Conservation (phyloP, 306 rosid genomes). For the Quercus parvula region DNA sequence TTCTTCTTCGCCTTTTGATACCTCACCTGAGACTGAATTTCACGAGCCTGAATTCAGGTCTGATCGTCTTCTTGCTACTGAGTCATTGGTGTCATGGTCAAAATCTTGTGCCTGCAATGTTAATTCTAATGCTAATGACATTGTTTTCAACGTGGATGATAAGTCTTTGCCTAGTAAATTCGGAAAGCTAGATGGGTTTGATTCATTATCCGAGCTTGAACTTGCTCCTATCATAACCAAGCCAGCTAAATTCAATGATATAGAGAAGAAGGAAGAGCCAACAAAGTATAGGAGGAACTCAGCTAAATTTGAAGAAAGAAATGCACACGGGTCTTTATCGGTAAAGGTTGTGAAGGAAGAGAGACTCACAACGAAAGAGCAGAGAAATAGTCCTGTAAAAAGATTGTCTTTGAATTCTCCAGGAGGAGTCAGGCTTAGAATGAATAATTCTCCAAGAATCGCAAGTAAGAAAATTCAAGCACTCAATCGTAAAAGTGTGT, state of each 20-base stretch:
- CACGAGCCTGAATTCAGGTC: constrained; percentile 63
- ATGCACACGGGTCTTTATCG: constrained; percentile 20
- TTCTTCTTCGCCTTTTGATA: constrained; percentile 30
- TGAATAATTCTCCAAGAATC: constrained; percentile 55
- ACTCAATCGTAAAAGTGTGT: constrained; percentile 40
- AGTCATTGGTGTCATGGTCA: constrained; percentile 26
- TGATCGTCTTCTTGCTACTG: constrained; percentile 59
- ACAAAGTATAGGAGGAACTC: constrained; percentile 26
- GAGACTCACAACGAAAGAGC: constrained; percentile 3
- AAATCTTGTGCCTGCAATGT: constrained; percentile 11
- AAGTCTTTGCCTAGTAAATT: constrained; percentile 33
- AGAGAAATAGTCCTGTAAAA: constrained; percentile 29
- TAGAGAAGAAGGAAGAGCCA: constrained; percentile 30
- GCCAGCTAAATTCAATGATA: constrained; percentile 36
- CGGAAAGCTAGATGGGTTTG: constrained; percentile 30
- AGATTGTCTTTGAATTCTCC: constrained; percentile 55
- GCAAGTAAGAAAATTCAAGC: constrained; percentile 28
- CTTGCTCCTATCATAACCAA: constrained; percentile 78
- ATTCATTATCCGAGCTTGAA: constrained; percentile 42
- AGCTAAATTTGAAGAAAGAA: constrained; percentile 4
- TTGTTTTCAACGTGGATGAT: constrained; percentile 57
- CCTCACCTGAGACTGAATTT: constrained; percentile 37
- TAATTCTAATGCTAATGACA: constrained; percentile 33
- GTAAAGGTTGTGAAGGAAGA: constrained; percentile 36
- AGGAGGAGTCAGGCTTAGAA: constrained; percentile 60